Base-by-base conservation (phyloP, 2,329 filamentous ascomycete genomes). In the Aspergillus fructus region DNA sequence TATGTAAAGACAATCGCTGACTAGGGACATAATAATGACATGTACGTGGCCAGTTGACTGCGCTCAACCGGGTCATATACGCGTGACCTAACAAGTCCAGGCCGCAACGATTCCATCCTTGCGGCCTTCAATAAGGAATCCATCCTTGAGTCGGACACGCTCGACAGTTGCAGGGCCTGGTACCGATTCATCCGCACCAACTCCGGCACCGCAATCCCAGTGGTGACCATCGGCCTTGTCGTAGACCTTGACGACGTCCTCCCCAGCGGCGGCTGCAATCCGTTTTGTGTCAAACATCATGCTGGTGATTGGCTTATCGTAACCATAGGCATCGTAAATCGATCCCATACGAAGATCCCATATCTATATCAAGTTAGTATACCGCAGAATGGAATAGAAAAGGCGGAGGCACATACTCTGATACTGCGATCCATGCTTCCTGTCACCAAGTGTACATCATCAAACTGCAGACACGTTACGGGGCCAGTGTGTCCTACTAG, bases 261-360 rank as follows among this genome's bases (percentile, higher is more conserved):
- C 94, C 42, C 93, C 90, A 0, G 92, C 92, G 2, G 94, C 93
- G 52, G 89, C 86, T 34, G 94, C 92, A 64, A 99, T 99, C 50
- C 93, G 86, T 52, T 93, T 87, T 13, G 85, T 79, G 75, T 99
- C 94, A 72, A 99, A 99, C 88, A 96, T 96, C 92, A 97, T 96
- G 79, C 89, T 91, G 33, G 92, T 96, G 56, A 99, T 85, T 0
- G 93, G 87, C 68, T 90, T 83, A 70, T 97, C 93, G 76, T 97
- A 99, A 21, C 93, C 94, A 74, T 93, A 99, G 17, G 93, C 94
- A 73, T 99, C 94, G 73, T 89, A 89, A 66, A 99, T 97, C 34
- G 92, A 93, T 46, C 94, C 94, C 12, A 92, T 97, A 54, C 94
- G 90, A 56, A 99, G 88, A 76, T 99, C 94, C 94, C 94, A 99